These are phyloP conservation scores for Hypholoma fasciculare DNA, from an alignment of 768 basidiomycete genomes.

Conservation along the genomic window DNA sequence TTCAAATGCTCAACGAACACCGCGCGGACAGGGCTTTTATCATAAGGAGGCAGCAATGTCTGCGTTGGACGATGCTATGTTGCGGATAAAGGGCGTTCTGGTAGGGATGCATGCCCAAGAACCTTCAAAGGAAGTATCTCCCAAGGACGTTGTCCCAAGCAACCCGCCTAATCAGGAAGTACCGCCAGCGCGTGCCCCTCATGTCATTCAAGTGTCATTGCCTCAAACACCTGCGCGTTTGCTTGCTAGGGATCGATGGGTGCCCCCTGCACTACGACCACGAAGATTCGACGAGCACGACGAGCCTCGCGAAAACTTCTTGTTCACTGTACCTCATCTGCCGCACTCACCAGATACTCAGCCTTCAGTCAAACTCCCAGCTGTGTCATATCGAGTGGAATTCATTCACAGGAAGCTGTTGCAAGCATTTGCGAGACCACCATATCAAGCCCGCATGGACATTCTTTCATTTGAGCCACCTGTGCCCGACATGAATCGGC, in stretches of 20 bases:
- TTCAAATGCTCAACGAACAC: conserved; percentile 28
- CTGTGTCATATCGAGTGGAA: conserved; percentile 38
- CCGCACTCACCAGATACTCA: conserved; percentile 43
- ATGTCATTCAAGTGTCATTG: conserved; percentile 12
- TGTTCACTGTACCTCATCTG: conserved; percentile 46
- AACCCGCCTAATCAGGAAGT: conserved; percentile 21
- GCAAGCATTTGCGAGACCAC: conserved; percentile 37
- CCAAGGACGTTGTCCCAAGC: conserved; percentile 23
- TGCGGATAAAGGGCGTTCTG: conserved; percentile 81
- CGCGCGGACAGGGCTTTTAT: conserved; percentile 41
- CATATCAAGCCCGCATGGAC: conserved; percentile 53
- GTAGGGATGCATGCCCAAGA: conserved; percentile 62
- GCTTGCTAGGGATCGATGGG: conserved; percentile 49
- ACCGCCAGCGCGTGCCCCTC: conserved; percentile 19
- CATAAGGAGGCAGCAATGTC: conserved; percentile 61
- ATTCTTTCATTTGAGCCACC: conserved; percentile 74
- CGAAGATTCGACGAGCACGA: conserved; percentile 32
- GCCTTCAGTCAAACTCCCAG: conserved; percentile 50
- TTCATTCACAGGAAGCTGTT: conserved; percentile 50
- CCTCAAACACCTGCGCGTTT: conserved; percentile 18
- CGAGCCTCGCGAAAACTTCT: conserved; percentile 43
- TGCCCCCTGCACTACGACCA: conserved; percentile 53
- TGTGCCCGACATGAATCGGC: conserved; percentile 59
- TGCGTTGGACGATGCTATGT: conserved; percentile 79
- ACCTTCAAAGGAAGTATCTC: conserved; percentile 27